phyloP scores from a whole-genome alignment of 106 monocot species.

The Chionographis japonica region DNA sequence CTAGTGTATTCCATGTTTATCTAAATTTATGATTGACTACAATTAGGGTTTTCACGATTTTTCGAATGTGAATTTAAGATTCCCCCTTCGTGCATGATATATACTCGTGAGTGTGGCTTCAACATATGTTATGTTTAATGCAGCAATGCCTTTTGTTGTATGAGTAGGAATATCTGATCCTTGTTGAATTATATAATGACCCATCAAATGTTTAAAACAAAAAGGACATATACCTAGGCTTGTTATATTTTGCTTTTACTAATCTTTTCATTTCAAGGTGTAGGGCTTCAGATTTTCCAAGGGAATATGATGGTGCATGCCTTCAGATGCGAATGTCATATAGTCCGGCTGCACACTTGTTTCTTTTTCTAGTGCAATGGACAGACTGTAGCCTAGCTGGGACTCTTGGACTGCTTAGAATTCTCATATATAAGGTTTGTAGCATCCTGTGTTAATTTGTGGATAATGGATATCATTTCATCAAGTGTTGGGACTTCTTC shows the following conservation, averaged over 20 bases:
- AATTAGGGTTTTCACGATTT: too few species aligned
- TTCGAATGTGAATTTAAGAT: too few species aligned
- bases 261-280: not conserved
- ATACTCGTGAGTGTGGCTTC: too few species aligned
- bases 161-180: not conserved
- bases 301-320: constrained; percentile 64
- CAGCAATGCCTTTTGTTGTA: too few species aligned
- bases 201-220: too few species aligned
- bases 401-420: constrained; percentile 70
- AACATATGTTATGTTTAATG: too few species aligned
- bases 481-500: not conserved
- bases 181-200: too few species aligned
- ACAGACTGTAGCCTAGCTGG: constrained; percentile 86
- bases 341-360: constrained; percentile 53
- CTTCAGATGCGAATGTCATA: constrained; percentile 67
- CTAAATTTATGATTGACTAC: too few species aligned
- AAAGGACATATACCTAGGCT: too few species aligned
- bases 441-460: not conserved
- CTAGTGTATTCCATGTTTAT: too few species aligned
- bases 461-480: not conserved
- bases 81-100: too few species aligned
- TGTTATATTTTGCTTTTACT: not conserved
- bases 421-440: constrained; percentile 50
- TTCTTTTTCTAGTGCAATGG: constrained; percentile 81
- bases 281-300: constrained; percentile 68